phyloP scores from a whole-genome alignment of 768 basidiomycete species.

The Trametes cubensis region DNA sequence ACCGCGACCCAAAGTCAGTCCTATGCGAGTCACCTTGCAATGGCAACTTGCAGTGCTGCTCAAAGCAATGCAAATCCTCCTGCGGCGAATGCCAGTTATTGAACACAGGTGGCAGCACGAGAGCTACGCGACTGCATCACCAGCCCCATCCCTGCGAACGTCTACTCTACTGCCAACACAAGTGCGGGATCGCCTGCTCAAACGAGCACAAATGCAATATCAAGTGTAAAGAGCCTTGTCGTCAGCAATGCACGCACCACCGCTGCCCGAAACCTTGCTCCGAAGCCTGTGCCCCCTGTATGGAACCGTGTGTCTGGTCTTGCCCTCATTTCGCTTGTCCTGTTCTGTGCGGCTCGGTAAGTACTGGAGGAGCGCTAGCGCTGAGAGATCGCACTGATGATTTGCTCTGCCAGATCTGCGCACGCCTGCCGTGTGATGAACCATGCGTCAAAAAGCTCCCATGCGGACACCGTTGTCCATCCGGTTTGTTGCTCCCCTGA shows the following conservation, averaged over 20 bases:
- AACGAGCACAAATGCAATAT: slow-evolving; percentile 34
- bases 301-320: slow-evolving; percentile 39
- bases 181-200: slow-evolving; percentile 35
- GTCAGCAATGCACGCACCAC: slow-evolving; percentile 35
- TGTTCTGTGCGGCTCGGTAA: slow-evolving; percentile 42
- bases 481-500: slow-evolving; percentile 29
- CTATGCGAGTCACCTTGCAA: slow-evolving; percentile 34
- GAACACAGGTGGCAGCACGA: not conserved
- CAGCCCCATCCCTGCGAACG: slow-evolving; percentile 36
- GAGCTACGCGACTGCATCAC: slow-evolving; percentile 27
- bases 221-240: slow-evolving; percentile 30
- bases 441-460: slow-evolving; percentile 33
- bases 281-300: slow-evolving; percentile 38
- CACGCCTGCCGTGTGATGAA: slow-evolving; percentile 41
- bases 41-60: slow-evolving; percentile 32
- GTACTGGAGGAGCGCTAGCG: not conserved
- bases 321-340: slow-evolving; percentile 40
- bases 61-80: slow-evolving; percentile 32
- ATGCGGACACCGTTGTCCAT: slow-evolving; percentile 44
- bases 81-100: slow-evolving; percentile 36
- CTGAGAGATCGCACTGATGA: not conserved
- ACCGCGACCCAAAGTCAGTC: slow-evolving; percentile 18
- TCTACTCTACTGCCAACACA: slow-evolving; percentile 36
- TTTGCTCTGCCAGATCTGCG: slow-evolving; percentile 35
- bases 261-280: slow-evolving; percentile 36